Evolutionary conservation across 495 filamentous ascomycete species (phyloP).

Genomic region (Pyronema domesticum): DNA sequence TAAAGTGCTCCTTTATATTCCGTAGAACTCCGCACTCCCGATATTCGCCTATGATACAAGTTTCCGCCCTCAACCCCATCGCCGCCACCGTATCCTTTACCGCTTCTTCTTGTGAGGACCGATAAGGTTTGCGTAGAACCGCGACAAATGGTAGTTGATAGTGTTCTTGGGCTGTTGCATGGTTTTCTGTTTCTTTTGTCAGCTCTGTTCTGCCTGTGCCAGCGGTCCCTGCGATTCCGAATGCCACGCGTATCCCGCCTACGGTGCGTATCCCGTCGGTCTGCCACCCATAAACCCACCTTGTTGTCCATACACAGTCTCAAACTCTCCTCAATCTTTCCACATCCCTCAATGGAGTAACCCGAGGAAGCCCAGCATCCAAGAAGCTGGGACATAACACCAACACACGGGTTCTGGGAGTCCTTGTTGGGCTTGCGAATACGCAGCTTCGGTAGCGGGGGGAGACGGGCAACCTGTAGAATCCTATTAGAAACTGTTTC

Average conservation of each 20-base stretch:
- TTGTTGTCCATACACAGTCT: constrained; percentile 85
- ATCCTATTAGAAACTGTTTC: background rate
- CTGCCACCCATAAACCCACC: constrained; percentile 29
- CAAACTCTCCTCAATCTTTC: constrained; percentile 61
- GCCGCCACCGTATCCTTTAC: constrained; percentile 19
- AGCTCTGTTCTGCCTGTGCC: constrained; percentile 3
- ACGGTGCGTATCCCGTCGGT: too few species aligned
- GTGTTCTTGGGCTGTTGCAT: constrained; percentile 53
- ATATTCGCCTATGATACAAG: background rate
- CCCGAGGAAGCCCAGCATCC: constrained; percentile 87
- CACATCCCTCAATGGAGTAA: constrained; percentile 53
- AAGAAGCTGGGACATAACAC: constrained; percentile 76
- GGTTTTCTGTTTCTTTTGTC: constrained; percentile 35
- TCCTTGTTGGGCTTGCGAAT: constrained; percentile 64
- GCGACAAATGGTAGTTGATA: constrained; percentile 85
- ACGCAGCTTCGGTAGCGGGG: constrained; percentile 68
- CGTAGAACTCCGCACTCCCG: background rate
- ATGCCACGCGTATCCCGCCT: background rate
- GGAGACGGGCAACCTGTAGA: constrained; percentile 45
- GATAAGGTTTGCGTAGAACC: constrained; percentile 68
- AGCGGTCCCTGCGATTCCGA: background rate
- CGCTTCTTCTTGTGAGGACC: constrained; percentile 54
- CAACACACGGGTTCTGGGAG: constrained; percentile 59
- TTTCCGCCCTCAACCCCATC: background rate
- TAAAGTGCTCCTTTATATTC: background rate